These are phyloP conservation scores for Stemphylium vesicarium DNA, from an alignment of 2,329 filamentous ascomycete genomes.

Conservation along the genomic window DNA sequence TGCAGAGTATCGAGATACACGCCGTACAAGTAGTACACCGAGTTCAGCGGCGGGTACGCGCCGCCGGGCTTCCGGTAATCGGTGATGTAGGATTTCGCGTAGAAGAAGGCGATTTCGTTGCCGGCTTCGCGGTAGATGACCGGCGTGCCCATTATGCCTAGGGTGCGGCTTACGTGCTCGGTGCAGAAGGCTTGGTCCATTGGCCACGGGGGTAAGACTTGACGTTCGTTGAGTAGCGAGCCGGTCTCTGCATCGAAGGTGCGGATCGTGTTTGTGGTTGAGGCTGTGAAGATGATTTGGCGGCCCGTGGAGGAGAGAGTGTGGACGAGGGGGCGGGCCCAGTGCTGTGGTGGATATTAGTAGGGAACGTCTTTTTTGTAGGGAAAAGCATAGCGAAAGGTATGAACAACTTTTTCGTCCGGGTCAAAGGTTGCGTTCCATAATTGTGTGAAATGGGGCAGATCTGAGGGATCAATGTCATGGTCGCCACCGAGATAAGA, in stretches of 20 bases:
- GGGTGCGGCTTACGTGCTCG: slow-evolving; percentile 15
- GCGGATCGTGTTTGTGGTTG: slow-evolving; percentile 25
- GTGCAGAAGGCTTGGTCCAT: slow-evolving; percentile 20
- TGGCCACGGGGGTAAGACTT: slow-evolving; percentile 22
- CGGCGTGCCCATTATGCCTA: slow-evolving; percentile 31
- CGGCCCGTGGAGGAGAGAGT: slow-evolving; percentile 43
- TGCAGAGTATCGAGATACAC: slow-evolving; percentile 50
- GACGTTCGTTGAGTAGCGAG: slow-evolving; percentile 19
- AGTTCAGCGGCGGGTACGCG: slow-evolving; percentile 44
- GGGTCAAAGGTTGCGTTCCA: slow-evolving; percentile 45
- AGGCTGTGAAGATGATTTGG: slow-evolving; percentile 28
- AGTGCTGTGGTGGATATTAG: slow-evolving; percentile 42
- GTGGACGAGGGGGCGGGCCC: slow-evolving; percentile 57
- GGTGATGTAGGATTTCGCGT: slow-evolving; percentile 35
- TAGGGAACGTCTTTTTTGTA: neutral
- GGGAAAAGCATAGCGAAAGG: neutral
- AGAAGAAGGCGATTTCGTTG: slow-evolving; percentile 41
- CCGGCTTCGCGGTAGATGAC: slow-evolving; percentile 29
- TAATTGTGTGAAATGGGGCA: slow-evolving; percentile 49
- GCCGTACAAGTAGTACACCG: slow-evolving; percentile 51
- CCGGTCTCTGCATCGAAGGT: slow-evolving; percentile 28
- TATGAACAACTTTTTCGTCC: slow-evolving; percentile 35
- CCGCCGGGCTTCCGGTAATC: slow-evolving; percentile 34
- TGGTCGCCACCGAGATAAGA: slow-evolving; percentile 43
- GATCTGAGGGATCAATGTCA: slow-evolving; percentile 50